A percentile compares a stretch with the other conserved stretches of the same genome.
Conservation (phyloP, 2,329 filamentous ascomycete genomes). For the Botrytis hyacinthi region DNA sequence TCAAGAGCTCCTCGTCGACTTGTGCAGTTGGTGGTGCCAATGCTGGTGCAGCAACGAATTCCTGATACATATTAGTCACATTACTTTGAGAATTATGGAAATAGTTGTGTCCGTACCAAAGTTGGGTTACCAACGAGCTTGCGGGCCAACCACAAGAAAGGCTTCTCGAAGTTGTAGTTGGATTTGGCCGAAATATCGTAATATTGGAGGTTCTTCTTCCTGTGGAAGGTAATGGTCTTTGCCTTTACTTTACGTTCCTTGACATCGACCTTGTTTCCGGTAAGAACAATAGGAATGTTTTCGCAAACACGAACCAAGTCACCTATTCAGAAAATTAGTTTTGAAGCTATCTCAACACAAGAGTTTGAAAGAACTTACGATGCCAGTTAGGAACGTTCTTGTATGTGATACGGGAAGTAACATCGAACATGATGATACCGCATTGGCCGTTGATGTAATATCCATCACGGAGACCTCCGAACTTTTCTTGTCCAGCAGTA, state of each 20-base stretch:
- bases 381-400: constrained; percentile 99
- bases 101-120: constrained; percentile 57
- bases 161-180: constrained; percentile 99
- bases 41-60: constrained; percentile 94
- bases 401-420: constrained; percentile 99
- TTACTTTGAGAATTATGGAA: constrained; percentile 22
- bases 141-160: constrained; percentile 97
- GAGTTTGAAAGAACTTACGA: constrained; percentile 61
- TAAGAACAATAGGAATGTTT: constrained; percentile 97
- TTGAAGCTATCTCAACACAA: constrained; percentile 20
- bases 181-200: constrained; percentile 99
- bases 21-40: constrained; percentile 89
- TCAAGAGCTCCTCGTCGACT: constrained; percentile 80
- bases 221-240: constrained; percentile 99
- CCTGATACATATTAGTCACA: constrained; percentile 50
- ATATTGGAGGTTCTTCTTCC: constrained; percentile 99
- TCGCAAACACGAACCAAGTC: constrained; percentile 99
- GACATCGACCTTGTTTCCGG: constrained; percentile 99
- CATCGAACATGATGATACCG: constrained; percentile 99
- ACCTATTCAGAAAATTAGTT: constrained; percentile 51
- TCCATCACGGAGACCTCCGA: constrained; percentile 96
- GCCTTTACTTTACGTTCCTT: constrained; percentile 99
- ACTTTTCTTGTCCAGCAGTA: constrained; percentile 99
- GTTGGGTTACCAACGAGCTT: constrained; percentile 94
- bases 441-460: constrained; percentile 99